Conservation (phyloP, 2,329 filamentous ascomycete genomes). For the Annulohypoxylon truncatum region DNA sequence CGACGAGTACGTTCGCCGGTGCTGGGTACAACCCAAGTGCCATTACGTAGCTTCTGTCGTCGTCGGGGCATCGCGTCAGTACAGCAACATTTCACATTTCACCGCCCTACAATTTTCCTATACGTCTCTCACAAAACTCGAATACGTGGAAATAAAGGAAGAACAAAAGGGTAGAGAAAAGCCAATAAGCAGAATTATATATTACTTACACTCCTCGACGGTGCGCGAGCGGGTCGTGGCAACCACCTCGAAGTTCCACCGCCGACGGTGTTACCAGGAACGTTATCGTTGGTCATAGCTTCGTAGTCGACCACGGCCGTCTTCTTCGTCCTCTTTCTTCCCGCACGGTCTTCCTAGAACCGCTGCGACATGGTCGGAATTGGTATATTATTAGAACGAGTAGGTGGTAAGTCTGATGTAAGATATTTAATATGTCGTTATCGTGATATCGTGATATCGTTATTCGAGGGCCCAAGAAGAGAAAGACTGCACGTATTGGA, state of each 20-base stretch:
- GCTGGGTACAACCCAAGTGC: conserved; percentile 85
- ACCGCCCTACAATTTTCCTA: conserved; percentile 6
- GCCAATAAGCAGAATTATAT: conserved; percentile 8
- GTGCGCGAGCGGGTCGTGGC: conserved; percentile 39
- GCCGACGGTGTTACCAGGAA: conserved; percentile 16
- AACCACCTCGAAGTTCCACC: conserved; percentile 37
- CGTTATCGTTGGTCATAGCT: conserved; percentile 38
- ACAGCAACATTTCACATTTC: conserved; percentile 46
- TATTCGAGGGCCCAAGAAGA: conserved; percentile 3
- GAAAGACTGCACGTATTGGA: not conserved
- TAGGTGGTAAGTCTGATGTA: conserved; percentile 12
- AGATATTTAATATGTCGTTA: not conserved
- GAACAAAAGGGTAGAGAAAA: conserved; percentile 13
- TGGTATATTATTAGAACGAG: not conserved
- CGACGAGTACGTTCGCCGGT: conserved; percentile 88
- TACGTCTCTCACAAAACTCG: not conserved
- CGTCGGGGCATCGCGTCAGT: conserved; percentile 63
- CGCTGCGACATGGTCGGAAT: conserved; percentile 35
- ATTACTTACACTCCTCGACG: conserved; percentile 44
- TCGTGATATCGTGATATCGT: not conserved
- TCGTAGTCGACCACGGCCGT: conserved; percentile 16
- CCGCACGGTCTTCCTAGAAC: conserved; percentile 36
- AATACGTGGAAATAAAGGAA: conserved; percentile 5
- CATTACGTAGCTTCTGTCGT: conserved; percentile 78
- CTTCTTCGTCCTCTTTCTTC: conserved; percentile 35